Evolutionary conservation across 1,284 basidiomycete genomes (phyloP).

Genomic region (Cutaneotrichosporon sp.): DNA sequence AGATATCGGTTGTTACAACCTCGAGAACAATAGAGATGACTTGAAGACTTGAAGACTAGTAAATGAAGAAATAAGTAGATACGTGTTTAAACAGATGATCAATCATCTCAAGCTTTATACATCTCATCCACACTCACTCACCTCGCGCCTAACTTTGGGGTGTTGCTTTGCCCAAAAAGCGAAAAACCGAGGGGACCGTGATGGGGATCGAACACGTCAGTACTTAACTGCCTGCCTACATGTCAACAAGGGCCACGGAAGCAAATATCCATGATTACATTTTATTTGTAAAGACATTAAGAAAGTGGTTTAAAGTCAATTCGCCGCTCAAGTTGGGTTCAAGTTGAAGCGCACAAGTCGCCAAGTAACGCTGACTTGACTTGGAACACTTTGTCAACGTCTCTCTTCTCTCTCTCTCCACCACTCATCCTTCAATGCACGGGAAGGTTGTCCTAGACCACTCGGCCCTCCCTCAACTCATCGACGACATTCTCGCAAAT

Average conservation of each 20-base stretch:
- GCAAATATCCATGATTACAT: background rate
- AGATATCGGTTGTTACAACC: background rate
- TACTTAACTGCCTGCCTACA: background rate
- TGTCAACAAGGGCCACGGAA: background rate
- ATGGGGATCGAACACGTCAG: background rate
- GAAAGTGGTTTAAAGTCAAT: background rate
- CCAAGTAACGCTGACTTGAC: background rate
- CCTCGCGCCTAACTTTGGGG: background rate
- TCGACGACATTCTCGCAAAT: slow-evolving; percentile 10
- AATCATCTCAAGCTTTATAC: no score
- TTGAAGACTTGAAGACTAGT: background rate
- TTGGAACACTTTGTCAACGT: background rate
- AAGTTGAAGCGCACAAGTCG: background rate
- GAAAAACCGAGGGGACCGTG: background rate
- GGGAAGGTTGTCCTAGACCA: slow-evolving; percentile 12
- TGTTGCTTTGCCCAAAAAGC: background rate
- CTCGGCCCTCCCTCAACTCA: slow-evolving; percentile 7
- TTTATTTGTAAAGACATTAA: background rate
- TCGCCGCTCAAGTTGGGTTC: background rate
- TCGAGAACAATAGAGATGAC: background rate
- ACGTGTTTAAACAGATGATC: no score
- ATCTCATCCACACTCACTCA: no score
- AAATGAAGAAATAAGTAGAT: no score
- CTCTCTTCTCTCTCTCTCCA: background rate
- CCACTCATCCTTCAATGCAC: slow-evolving; percentile 3